Percentiles rank a stretch among this genome's conserved stretches.
Evolutionary conservation across 768 basidiomycete genomes (phyloP).

Genomic region (Boletus rex-veris): DNA sequence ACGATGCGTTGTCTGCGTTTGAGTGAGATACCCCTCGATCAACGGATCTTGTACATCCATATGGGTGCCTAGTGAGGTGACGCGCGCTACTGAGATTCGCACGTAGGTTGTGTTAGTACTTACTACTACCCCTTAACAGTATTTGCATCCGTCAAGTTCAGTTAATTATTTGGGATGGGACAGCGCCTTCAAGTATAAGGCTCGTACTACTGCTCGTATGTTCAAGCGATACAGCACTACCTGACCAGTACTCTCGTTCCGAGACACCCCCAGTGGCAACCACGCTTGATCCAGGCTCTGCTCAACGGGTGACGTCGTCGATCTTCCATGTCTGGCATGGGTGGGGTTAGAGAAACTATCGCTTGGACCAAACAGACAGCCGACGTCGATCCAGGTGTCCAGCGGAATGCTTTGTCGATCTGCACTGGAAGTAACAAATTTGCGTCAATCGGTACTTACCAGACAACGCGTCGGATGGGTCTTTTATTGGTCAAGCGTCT

Average conservation of each 20-base stretch:
- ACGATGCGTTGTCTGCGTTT: neutral
- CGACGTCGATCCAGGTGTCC: slow-evolving; percentile 42
- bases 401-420: slow-evolving; percentile 14
- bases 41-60: neutral
- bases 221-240: too few species aligned
- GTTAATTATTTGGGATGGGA: too few species aligned
- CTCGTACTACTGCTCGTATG: too few species aligned
- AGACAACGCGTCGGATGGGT: slow-evolving; percentile 33
- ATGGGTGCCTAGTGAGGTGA: neutral
- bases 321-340: slow-evolving; percentile 15
- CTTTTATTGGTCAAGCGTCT: slow-evolving; percentile 28
- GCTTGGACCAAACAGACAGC: slow-evolving; percentile 32
- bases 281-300: too few species aligned
- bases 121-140: too few species aligned
- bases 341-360: slow-evolving; percentile 24
- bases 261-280: too few species aligned
- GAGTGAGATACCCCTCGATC: neutral
- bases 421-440: slow-evolving; percentile 14
- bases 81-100: too few species aligned
- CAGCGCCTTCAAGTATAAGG: too few species aligned
- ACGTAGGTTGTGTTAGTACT: too few species aligned
- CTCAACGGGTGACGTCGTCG: too few species aligned
- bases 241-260: too few species aligned
- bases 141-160: too few species aligned
- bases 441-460: slow-evolving; percentile 20